Evolutionary conservation across 805 yeast species (phyloP).

Genomic region (Kuraishia molischiana): DNA sequence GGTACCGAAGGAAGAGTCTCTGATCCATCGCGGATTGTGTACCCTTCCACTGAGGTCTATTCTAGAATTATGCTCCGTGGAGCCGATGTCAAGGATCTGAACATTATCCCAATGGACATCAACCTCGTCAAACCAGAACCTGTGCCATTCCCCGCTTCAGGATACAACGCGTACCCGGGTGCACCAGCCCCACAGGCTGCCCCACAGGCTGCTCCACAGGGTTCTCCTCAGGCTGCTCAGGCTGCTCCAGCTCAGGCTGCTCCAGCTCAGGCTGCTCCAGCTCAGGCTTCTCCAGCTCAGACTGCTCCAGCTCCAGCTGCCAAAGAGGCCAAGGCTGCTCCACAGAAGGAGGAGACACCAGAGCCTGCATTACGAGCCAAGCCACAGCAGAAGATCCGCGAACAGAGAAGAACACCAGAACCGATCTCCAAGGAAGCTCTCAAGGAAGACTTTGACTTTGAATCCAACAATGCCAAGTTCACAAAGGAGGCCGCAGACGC

Average conservation of each 20-base stretch:
- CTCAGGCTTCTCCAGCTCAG: slow-evolving; percentile 1
- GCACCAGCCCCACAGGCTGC: slow-evolving; percentile 10
- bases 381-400: slow-evolving; percentile 4
- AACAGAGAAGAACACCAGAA: background rate
- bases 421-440: background rate
- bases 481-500: slow-evolving; percentile 31
- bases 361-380: background rate
- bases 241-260: slow-evolving; percentile 9
- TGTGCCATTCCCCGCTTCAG: slow-evolving; percentile 17
- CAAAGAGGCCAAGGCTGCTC: background rate
- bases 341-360: background rate
- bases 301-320: background rate
- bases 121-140: slow-evolving; percentile 52
- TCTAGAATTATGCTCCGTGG: slow-evolving; percentile 84
- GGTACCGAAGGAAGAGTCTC: slow-evolving; percentile 88
- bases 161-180: background rate
- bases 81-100: slow-evolving; percentile 81
- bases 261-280: slow-evolving; percentile 4
- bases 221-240: slow-evolving; percentile 6
- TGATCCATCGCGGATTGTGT: slow-evolving; percentile 62
- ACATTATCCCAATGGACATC: slow-evolving; percentile 66
- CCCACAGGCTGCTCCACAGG: slow-evolving; percentile 6
- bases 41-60: slow-evolving; percentile 58
- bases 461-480: slow-evolving; percentile 63
- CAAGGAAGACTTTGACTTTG: slow-evolving; percentile 65